Conservation (phyloP, 306 rosid species). For the Potentilla sterilis region DNA sequence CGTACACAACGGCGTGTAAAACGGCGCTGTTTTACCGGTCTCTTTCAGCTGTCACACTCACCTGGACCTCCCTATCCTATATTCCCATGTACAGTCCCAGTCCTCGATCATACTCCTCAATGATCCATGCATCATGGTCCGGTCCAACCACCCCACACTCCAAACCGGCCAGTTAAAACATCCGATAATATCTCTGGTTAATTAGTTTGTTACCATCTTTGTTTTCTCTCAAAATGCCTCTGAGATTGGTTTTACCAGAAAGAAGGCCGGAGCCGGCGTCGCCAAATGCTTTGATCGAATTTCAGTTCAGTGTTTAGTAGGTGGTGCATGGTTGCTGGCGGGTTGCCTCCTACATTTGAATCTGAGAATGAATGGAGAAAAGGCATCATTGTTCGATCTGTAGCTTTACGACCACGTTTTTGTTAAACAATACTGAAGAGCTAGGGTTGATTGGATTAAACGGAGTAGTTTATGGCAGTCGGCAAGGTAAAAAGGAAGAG, state of each 20-base stretch:
- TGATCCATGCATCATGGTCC: background rate
- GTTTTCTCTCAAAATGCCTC: background rate
- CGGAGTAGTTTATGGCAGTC: background rate
- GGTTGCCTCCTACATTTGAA: background rate
- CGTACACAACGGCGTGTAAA: slow-evolving; percentile 9
- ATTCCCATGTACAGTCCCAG: background rate
- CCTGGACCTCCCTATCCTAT: slow-evolving; percentile 4
- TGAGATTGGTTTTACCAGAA: background rate
- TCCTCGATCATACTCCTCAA: background rate
- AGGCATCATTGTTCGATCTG: background rate
- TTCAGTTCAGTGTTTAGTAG: background rate
- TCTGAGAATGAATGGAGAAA: background rate
- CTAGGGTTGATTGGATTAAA: background rate
- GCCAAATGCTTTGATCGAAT: background rate
- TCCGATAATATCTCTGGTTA: background rate
- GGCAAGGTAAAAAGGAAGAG: background rate
- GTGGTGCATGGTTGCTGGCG: background rate
- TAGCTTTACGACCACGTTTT: background rate
- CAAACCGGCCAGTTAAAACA: background rate
- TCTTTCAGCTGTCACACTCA: background rate
- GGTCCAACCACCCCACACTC: background rate
- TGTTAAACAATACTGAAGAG: background rate
- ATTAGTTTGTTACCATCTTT: background rate
- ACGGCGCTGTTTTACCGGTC: background rate
- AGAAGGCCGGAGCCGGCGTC: background rate